Evolutionary conservation across 192 early-diverging fungal species (phyloP), one percentile per base, ranked within the genome.

Genomic region (Diversispora epigaea): DNA sequence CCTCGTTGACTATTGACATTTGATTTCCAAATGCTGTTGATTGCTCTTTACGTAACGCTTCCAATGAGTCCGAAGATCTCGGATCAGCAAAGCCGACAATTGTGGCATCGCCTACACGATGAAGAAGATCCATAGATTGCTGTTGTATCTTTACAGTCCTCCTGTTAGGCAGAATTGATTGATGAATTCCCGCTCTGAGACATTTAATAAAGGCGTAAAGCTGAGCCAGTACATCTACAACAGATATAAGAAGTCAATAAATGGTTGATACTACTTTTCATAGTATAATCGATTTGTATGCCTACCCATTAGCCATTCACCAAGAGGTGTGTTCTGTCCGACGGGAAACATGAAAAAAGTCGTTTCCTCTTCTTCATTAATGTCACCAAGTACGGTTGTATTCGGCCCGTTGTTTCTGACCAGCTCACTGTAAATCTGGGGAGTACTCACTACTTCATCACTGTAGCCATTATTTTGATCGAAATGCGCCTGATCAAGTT

Each of bases 61-160:
- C n/a, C n/a, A n/a, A n/a, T n/a, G n/a, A n/a, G n/a, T 21, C 12
- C 39, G 52, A 71, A 71, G 52, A 55, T 56, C 50, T 71, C 52
- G 52, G 50, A 57, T 71, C 69, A 57, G 25, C 39, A 71, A 71
- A 71, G n/a, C 57, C 25, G 43, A 57, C 0, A 43, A 71, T 71
- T 19, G 69, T 57, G 40, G 69, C 69, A 12, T 71, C 69, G 55
- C 54, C 69, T 41, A 71, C 57, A 57, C 69, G 69, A 57, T 71
- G 69, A 55, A 71, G 54, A 47, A 71, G 69, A 55, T 71, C 69
- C 69, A 71, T 71, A 56, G 69, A 56, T 71, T 71, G 68, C 25
- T 71, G 69, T 57, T 71, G 69, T 22, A 71, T 19, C 52, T 71
- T 71, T 55, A 40, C 68, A 56, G 68, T 71, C 25, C 68, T 71